phyloP scores from a whole-genome alignment of 306 rosid genomes.

The Cicer chorassanicum region DNA sequence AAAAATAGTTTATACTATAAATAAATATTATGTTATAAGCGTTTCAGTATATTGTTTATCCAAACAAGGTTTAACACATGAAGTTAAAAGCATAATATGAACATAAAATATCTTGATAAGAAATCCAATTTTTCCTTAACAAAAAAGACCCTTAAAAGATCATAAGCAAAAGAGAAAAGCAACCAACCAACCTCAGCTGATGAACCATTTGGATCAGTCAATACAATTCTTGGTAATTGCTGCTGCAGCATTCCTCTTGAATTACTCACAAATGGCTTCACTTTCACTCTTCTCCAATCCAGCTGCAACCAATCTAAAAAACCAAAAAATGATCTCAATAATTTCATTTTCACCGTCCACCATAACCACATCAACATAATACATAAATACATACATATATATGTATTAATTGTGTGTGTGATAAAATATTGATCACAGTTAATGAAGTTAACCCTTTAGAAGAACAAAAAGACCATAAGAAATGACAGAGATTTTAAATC shows the following conservation, averaged over 20 bases:
- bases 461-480: constrained; percentile 37
- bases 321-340: constrained; percentile 36
- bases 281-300: constrained; percentile 60
- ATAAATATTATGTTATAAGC: too few relatives aligned
- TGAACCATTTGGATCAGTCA: constrained; percentile 72
- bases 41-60: too few relatives aligned
- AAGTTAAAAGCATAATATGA: too few relatives aligned
- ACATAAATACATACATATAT: not conserved
- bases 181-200: constrained; percentile 67
- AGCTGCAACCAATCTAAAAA: constrained; percentile 48
- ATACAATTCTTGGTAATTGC: constrained; percentile 55
- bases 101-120: too few relatives aligned
- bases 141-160: not conserved
- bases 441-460: constrained; percentile 22
- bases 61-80: too few relatives aligned
- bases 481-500: constrained; percentile 28
- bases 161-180: constrained; percentile 10
- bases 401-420: not conserved
- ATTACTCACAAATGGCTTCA: constrained; percentile 53
- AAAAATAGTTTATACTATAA: too few relatives aligned
- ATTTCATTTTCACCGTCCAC: constrained; percentile 35
- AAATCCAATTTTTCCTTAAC: not conserved
- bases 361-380: constrained; percentile 24
- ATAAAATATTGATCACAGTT: constrained; percentile 26
- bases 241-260: constrained; percentile 44